Percentiles rank a stretch among this genome's conserved stretches.
Evolutionary conservation across 169 alveolate species (phyloP).

Genomic region (Toxoplasma gondii): DNA sequence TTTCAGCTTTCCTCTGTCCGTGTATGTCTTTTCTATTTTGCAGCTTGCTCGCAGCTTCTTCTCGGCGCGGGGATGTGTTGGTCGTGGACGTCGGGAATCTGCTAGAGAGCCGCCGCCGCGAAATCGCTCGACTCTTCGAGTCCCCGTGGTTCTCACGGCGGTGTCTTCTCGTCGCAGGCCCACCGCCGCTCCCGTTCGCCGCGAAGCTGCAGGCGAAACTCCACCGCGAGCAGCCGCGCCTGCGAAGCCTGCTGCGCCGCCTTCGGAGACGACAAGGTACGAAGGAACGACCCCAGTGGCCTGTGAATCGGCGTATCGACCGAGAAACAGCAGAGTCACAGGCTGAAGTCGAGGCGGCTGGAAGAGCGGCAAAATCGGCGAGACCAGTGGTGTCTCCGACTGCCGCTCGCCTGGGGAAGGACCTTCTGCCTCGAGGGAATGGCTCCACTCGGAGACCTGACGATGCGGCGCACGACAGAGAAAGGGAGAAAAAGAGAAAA

Average conservation of each 20-base stretch:
- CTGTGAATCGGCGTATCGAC: not conserved
- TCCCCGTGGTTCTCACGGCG: not conserved
- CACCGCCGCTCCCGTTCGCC: not conserved
- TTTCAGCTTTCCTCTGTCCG: not conserved
- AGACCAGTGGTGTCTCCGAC: too few relatives aligned
- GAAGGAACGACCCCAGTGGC: not conserved
- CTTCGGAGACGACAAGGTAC: not conserved
- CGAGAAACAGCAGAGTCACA: not conserved
- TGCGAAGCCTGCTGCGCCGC: not conserved
- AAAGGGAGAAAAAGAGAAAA: too few relatives aligned
- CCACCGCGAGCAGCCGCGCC: not conserved
- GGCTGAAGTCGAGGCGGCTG: not conserved
- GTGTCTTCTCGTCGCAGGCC: conserved; percentile 22
- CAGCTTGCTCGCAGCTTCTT: not conserved
- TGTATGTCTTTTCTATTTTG: too few relatives aligned
- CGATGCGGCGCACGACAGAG: not conserved
- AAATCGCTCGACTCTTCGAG: not conserved
- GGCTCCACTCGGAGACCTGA: not conserved
- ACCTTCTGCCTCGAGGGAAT: not conserved
- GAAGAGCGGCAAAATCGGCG: too few relatives aligned
- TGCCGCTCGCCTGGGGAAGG: not conserved
- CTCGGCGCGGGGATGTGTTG: not conserved
- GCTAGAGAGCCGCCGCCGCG: not conserved
- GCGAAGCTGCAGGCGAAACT: not conserved
- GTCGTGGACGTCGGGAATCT: not conserved